Base-by-base conservation (phyloP, 257 asterid genomes). In the Henckelia pumila region DNA sequence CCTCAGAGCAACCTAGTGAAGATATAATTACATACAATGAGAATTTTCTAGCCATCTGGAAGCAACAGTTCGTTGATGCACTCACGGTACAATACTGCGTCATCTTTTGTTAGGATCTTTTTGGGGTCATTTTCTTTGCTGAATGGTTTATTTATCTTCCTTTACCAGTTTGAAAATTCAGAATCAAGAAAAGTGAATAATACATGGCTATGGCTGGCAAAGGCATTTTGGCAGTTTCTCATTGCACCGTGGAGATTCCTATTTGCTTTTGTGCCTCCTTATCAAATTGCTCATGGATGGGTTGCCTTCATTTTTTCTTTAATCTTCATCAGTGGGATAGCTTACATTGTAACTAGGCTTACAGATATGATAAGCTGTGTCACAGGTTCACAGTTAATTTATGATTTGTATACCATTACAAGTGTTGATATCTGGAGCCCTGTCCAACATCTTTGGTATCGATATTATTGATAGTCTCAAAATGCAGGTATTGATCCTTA, bases 201-300 rank as follows among this genome's bases (percentile, higher is more conserved):
- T 62, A 65, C 28, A 71, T 85, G 56, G 66, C 56, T 78, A 64
- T 72, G 80, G 20, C 9, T 79, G 8, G 86, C 84, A 64, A 85
- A 78, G 74, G 75, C 68, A 63, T 75, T 63, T n/a, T 92, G 89
- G 96, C 77, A 77, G 77, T 74, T 73, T 69, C 83, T 88, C 73
- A 83, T 78, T 77, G 85, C 79, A 56, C 98, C 97, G 5, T 92
- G 97, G 98, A 82, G 89, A 78, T 71, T 89, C 17, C 72, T 92
- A 57, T 92, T 92, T 64, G 98, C 97, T 6, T 80, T 89, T 69
- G 90, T 90, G 56, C 97, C 97, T 66, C 96, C 97, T 7, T 83
- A 79, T 85, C 95, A 89, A 74, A 89, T 89, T 65, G 97, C 95
- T 63, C 91, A 92, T 69, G 98, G 97, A 55, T 92, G 97, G 98